Evolutionary conservation across 208 protist species (phyloP).

Genomic region (Leishmania tarentolae): DNA sequence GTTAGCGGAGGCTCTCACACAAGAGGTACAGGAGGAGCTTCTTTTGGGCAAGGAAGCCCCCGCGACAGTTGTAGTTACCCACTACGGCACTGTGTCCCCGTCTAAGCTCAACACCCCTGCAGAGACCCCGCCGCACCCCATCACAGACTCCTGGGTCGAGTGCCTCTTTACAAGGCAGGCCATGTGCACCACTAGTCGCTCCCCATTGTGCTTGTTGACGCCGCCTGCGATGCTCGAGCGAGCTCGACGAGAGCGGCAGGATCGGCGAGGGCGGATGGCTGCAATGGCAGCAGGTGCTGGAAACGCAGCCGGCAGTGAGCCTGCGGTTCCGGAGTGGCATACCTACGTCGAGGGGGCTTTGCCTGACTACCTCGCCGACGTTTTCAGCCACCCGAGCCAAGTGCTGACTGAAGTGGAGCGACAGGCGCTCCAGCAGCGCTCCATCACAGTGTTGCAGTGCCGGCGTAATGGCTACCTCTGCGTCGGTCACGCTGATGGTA

Average conservation of each 20-base stretch:
- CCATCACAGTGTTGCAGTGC: constrained; percentile 54
- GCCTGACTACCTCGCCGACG: constrained; percentile 48
- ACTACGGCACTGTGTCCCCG: not conserved
- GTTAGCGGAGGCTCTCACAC: constrained; percentile 34
- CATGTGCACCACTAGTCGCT: constrained; percentile 53
- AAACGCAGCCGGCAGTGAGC: not conserved
- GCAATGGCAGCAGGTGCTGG: constrained; percentile 13
- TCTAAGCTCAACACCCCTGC: not conserved
- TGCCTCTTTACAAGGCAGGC: constrained; percentile 70
- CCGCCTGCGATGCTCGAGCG: constrained; percentile 63
- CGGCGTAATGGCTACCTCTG: constrained; percentile 72
- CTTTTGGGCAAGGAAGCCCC: constrained; percentile 21
- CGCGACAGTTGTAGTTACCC: not conserved
- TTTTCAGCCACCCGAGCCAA: constrained; percentile 42
- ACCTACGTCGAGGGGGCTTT: constrained; percentile 65
- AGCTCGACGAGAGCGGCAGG: constrained; percentile 62
- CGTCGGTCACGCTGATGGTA: constrained; percentile 65
- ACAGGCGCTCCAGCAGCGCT: constrained; percentile 33
- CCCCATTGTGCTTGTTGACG: constrained; percentile 62
- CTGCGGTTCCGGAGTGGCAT: constrained; percentile 40
- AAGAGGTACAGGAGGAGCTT: constrained; percentile 36
- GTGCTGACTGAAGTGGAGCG: constrained; percentile 39
- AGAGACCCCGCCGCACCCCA: constrained; percentile 10
- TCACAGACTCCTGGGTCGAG: constrained; percentile 67
- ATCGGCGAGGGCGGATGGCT: constrained; percentile 24